Percentiles rank a stretch among this genome's conserved stretches.
These are phyloP conservation scores for Eimeria falciformis DNA, from an alignment of 169 alveolate genomes.

Conservation along the genomic window DNA sequence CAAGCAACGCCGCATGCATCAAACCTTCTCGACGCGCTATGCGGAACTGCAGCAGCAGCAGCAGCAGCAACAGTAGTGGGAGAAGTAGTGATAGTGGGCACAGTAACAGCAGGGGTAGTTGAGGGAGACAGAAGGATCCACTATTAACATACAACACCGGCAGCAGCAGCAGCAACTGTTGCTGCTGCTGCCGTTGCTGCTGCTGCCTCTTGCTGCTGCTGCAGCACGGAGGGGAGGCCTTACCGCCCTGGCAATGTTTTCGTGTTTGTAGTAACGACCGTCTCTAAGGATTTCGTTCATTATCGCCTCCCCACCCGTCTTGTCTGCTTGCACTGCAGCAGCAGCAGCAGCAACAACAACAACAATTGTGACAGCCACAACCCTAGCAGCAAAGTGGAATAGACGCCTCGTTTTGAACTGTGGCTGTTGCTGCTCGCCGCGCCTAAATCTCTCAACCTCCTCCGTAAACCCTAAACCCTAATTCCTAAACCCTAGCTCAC, in stretches of 20 bases:
- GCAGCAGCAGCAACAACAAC: conserved; percentile 7
- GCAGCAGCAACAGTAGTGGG: background rate
- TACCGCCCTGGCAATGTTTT: conserved; percentile 81
- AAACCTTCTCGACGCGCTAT: conserved; percentile 82
- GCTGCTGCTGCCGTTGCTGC: conserved; percentile 4
- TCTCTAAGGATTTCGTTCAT: conserved; percentile 79
- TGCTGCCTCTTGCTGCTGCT: conserved; percentile 6
- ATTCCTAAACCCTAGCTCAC: conserved; percentile 71
- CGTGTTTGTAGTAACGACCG: conserved; percentile 80
- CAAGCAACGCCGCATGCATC: conserved; percentile 64
- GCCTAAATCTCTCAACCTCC: conserved; percentile 26
- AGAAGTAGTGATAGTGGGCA: background rate
- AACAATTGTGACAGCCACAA: background rate
- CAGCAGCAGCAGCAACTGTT: conserved; percentile 2
- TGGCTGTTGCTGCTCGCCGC: background rate
- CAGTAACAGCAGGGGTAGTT: background rate
- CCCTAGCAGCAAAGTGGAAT: background rate
- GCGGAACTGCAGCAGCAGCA: conserved; percentile 63
- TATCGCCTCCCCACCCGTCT: conserved; percentile 65
- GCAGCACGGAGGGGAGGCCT: background rate
- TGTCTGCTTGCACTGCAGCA: conserved; percentile 50
- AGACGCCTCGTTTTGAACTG: no score
- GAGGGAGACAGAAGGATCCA: background rate
- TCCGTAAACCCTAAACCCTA: conserved; percentile 60
- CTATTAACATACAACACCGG: no score